Evolutionary conservation across 805 yeast genomes (phyloP).

Genomic region (Nakazawaea anatomiae): DNA sequence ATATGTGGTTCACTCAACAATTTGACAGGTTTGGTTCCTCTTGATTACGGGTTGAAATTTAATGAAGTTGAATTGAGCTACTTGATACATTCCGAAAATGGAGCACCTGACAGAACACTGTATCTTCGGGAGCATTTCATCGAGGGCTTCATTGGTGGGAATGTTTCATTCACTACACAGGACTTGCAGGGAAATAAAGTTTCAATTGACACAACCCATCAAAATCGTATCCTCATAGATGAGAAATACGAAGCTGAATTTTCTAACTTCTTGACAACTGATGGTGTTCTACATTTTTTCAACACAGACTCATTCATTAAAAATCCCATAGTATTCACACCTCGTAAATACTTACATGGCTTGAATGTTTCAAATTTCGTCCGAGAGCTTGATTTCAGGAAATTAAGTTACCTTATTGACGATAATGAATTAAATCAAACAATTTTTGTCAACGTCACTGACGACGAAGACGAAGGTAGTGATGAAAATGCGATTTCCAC

Average conservation of each 20-base stretch:
- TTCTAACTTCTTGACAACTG: conserved; percentile 36
- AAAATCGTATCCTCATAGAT: conserved; percentile 31
- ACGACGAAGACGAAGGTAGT: conserved; percentile 29
- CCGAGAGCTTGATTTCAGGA: conserved; percentile 60
- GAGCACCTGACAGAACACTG: conserved; percentile 20
- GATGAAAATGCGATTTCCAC: conserved; percentile 5
- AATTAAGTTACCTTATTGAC: conserved; percentile 50
- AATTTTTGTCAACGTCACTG: conserved; percentile 44
- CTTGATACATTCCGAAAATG: conserved; percentile 23
- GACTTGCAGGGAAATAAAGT: conserved; percentile 15
- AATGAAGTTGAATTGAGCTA: conserved; percentile 42
- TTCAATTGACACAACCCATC: conserved; percentile 16
- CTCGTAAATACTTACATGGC: conserved; percentile 54
- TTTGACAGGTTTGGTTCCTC: conserved; percentile 41
- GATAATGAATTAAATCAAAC: conserved; percentile 49
- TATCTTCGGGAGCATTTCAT: conserved; percentile 30
- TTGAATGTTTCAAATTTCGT: conserved; percentile 58
- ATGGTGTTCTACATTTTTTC: conserved; percentile 48
- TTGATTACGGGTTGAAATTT: conserved; percentile 31
- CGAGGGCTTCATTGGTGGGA: conserved; percentile 41
- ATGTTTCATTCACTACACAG: conserved; percentile 22
- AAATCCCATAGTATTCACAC: conserved; percentile 35
- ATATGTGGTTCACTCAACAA: conserved; percentile 23
- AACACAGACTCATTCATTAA: conserved; percentile 21
- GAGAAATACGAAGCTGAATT: conserved; percentile 23